A percentile compares a stretch with the other conserved stretches of the same genome.
phyloP scores from a whole-genome alignment of 2,329 filamentous ascomycete species.

The Plenodomus lindquistii region DNA sequence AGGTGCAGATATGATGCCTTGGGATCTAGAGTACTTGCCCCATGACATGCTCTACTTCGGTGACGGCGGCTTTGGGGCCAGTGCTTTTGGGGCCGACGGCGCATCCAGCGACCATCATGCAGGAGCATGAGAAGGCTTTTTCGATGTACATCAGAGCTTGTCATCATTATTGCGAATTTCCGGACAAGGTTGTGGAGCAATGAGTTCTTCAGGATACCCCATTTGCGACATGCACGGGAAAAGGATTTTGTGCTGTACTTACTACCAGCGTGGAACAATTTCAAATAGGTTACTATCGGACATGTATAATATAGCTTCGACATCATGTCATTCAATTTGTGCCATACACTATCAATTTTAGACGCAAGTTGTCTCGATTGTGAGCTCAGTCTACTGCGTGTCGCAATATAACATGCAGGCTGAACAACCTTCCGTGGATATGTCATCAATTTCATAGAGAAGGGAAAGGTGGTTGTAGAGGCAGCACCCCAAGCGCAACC shows the following conservation, averaged over 20 bases:
- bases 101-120: neutral
- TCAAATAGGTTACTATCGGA: neutral
- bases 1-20: constrained; percentile 71
- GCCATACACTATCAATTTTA: too few relatives aligned
- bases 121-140: neutral
- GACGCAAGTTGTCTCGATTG: too few relatives aligned
- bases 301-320: too few relatives aligned
- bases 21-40: constrained; percentile 71
- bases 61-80: constrained; percentile 12
- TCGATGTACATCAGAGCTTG: neutral
- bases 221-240: neutral
- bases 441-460: too few relatives aligned
- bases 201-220: neutral
- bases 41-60: constrained; percentile 61
- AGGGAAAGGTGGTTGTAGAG: neutral
- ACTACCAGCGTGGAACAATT: neutral
- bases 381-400: too few relatives aligned
- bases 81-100: neutral
- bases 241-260: neutral
- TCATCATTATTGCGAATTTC: neutral
- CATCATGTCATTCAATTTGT: too few relatives aligned
- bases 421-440: too few relatives aligned
- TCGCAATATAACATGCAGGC: too few relatives aligned
- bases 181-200: neutral
- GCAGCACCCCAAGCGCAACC: neutral